Evolutionary conservation across 177 flowering plant genomes (phyloP), one percentile per base, ranked within the genome.

Genomic region (Tripterygium wilfordii): DNA sequence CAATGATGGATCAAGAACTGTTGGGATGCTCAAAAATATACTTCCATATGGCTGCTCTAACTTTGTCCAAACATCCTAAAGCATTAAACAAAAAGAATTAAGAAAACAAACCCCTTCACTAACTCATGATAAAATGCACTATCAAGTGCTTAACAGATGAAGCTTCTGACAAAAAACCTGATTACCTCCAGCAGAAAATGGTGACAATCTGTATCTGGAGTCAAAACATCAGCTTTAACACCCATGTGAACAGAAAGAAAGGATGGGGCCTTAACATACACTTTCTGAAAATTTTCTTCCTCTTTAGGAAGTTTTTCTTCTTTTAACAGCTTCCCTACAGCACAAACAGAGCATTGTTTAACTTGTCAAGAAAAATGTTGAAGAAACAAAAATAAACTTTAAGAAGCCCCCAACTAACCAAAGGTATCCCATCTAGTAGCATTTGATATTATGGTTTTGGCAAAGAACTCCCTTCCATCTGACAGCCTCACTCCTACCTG

Each of bases 351-450:
- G n/a, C n/a, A n/a, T n/a, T n/a, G n/a, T n/a, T n/a, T n/a, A n/a
- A n/a, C n/a, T n/a, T n/a, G n/a, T n/a, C n/a, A n/a, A n/a, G n/a
- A n/a, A n/a, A n/a, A n/a, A n/a, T n/a, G n/a, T n/a, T n/a, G n/a
- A n/a, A n/a, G n/a, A n/a, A n/a, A n/a, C n/a, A n/a, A n/a, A 4
- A 28, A 48, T n/a, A 29, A 30, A 54, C 41, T n/a, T n/a, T n/a
- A n/a, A n/a, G n/a, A n/a, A n/a, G n/a, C n/a, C 36, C 17, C 23
- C 36, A 43, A 71, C 86, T 68, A 58, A 88, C 98, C 98, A 69
- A 91, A 91, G 24, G 98, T 88, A 52, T 91, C 96, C 98, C 98
- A 91, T 83, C 98, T 83, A 57, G 98, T 91, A 33, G 98, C 96
- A 83, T 91, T 91, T 50, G 98, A 91, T 51, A 91, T 69, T 42